Percentiles rank a stretch among this genome's conserved stretches.
phyloP scores from a whole-genome alignment of 805 yeast genomes.

The Schizosaccharomyces osmophilus region DNA sequence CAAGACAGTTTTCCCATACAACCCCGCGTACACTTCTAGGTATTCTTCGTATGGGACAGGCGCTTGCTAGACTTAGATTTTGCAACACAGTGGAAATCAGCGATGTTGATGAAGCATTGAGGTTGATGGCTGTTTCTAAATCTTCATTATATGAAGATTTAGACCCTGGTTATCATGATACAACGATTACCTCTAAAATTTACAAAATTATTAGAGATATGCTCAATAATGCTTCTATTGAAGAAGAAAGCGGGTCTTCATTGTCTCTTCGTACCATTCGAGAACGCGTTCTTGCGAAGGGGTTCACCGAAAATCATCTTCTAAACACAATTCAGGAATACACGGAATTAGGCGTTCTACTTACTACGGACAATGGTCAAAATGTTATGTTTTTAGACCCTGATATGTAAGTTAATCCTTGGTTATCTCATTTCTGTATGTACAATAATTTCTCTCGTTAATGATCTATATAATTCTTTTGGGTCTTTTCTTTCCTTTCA shows the following conservation, averaged over 20 bases:
- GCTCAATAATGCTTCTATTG: conserved; percentile 16
- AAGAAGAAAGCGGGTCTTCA: conserved; percentile 15
- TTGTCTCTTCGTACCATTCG: conserved; percentile 26
- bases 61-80: conserved; percentile 73
- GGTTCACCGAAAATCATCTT: conserved; percentile 60
- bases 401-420: conserved; percentile 2
- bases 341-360: conserved; percentile 45
- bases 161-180: conserved; percentile 23
- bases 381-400: conserved; percentile 7
- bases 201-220: conserved; percentile 43
- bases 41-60: conserved; percentile 79
- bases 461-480: no score
- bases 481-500: no score
- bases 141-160: conserved; percentile 38
- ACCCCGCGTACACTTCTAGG: conserved; percentile 90
- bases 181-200: conserved; percentile 41
- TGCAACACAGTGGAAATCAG: conserved; percentile 40
- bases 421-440: background rate
- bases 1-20: conserved; percentile 63
- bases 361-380: conserved; percentile 5
- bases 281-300: conserved; percentile 48
- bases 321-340: conserved; percentile 55
- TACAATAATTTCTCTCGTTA: no score
- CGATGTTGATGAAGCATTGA: conserved; percentile 88
- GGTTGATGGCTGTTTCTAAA: conserved; percentile 70